Base-by-base conservation (phyloP, 2,329 filamentous ascomycete species). In the Epichloe aotearoae region DNA sequence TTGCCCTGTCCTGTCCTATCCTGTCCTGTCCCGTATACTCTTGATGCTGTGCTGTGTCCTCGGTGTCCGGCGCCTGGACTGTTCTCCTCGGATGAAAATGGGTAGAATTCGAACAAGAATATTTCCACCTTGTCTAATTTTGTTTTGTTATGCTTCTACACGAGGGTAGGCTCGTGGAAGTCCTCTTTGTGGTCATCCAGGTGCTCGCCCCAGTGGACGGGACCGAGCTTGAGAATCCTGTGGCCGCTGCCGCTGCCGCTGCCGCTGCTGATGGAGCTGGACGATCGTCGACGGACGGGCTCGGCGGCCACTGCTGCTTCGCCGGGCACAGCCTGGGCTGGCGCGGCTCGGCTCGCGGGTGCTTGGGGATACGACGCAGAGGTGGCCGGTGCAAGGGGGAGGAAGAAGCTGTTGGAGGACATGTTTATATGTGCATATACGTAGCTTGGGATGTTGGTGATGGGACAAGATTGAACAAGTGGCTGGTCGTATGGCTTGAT, bases 201-300 rank as follows among this genome's bases (percentile, higher is more conserved):
- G 64, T 79, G 75, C 70, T 77, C 78, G 56, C 80, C 80, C 66
- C 72, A 81, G 73, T 82, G 77, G 53, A 83, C 79, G 36, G 79
- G 79, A 23, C 77, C 76, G 52, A 84, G 76, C 71, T 81, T 82
- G 57, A 84, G 73, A 64, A 83, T 76, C 52, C 73, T 71, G 57
- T 69, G 66, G 55, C 69, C 63, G 51, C 57, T 60, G 58, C 51
- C 54, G 59, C 65, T 71, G 58, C 65, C 64, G 62, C 30, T 12
- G 23, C 26, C 4, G n/a, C 72, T 76, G 69, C 72, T 76, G 69
- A 73, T 77, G 56, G 73, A 63, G 63, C 74, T 77, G 52, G 75
- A 78, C 55, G 72, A 75, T 63, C 79, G 76, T 62, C 76, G 72
- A 58, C 61, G 62, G 41, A 54, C 45, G 19, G 52, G 40, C 40